phyloP scores from a whole-genome alignment of 352 stramenopile genomes.

The Globisporangium cystogenes region DNA sequence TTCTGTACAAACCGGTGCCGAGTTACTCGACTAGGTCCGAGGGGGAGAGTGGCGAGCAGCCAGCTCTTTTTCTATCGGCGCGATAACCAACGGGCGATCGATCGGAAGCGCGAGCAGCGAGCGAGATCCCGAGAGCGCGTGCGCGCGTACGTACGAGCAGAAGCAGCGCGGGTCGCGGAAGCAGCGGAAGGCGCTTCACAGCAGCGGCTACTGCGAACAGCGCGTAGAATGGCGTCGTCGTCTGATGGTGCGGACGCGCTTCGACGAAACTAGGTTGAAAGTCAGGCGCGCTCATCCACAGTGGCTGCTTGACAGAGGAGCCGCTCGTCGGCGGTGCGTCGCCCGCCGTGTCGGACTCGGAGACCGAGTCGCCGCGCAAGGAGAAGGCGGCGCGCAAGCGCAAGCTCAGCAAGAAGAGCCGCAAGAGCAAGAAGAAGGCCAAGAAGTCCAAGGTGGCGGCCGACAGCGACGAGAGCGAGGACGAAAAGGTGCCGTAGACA shows the following conservation, averaged over 20 bases:
- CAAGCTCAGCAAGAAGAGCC: slow-evolving; percentile 42
- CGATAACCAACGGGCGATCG: neutral
- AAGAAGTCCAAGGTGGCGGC: slow-evolving; percentile 64
- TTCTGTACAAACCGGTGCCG: no score
- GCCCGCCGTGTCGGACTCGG: slow-evolving; percentile 82
- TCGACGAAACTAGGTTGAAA: no score
- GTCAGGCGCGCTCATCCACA: no score
- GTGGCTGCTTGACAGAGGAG: slow-evolving; percentile 35
- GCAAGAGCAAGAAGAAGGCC: slow-evolving; percentile 49
- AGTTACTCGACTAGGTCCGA: neutral
- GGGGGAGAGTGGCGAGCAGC: slow-evolving; percentile 1
- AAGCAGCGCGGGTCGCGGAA: slow-evolving; percentile 2
- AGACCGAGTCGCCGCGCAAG: slow-evolving; percentile 45
- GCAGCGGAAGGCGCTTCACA: neutral
- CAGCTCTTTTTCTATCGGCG: slow-evolving; percentile 2
- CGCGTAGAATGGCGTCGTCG: slow-evolving; percentile 11
- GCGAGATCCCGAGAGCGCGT: neutral
- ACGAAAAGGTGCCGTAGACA: slow-evolving; percentile 39
- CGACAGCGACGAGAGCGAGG: slow-evolving; percentile 51
- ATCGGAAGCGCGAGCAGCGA: neutral
- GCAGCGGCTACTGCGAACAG: neutral
- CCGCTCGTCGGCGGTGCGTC: slow-evolving; percentile 48
- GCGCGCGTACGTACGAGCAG: neutral
- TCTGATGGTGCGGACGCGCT: slow-evolving; percentile 17
- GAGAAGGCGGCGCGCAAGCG: slow-evolving; percentile 57